A percentile compares a stretch with the other conserved stretches of the same genome.
These are phyloP conservation scores for Globisporangium spiculum DNA, from an alignment of 352 stramenopile genomes.

Conservation along the genomic window DNA sequence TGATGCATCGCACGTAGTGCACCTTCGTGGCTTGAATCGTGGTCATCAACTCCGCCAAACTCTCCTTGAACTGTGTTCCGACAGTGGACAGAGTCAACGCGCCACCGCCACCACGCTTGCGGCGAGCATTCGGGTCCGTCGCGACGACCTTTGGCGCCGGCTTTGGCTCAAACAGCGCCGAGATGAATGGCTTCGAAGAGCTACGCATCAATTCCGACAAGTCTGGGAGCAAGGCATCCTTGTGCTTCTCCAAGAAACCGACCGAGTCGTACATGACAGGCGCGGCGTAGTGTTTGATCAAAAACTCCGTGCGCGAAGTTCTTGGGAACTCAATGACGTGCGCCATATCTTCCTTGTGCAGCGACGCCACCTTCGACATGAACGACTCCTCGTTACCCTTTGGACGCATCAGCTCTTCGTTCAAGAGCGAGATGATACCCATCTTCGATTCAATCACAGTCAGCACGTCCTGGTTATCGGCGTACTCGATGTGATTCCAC, in stretches of 20 bases:
- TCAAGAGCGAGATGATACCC: slow-evolving; percentile 88
- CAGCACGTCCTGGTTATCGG: slow-evolving; percentile 89
- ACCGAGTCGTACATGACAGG: slow-evolving; percentile 92
- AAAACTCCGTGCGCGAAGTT: slow-evolving; percentile 89
- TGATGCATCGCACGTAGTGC: slow-evolving; percentile 99
- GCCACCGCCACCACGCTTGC: slow-evolving; percentile 53
- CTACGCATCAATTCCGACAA: slow-evolving; percentile 87
- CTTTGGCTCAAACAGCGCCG: slow-evolving; percentile 75
- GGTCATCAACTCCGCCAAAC: slow-evolving; percentile 92
- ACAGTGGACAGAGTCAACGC: slow-evolving; percentile 71
- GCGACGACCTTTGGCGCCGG: slow-evolving; percentile 37
- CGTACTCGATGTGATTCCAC: slow-evolving; percentile 91
- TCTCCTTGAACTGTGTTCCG: slow-evolving; percentile 93
- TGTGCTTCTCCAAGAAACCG: slow-evolving; percentile 97
- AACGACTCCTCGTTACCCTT: slow-evolving; percentile 86
- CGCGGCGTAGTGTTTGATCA: slow-evolving; percentile 95
- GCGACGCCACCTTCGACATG: slow-evolving; percentile 78
- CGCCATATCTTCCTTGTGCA: slow-evolving; percentile 84
- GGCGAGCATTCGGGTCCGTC: slow-evolving; percentile 27
- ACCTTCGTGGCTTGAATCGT: slow-evolving; percentile 94
- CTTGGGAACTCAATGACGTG: slow-evolving; percentile 83
- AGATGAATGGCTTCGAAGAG: slow-evolving; percentile 67
- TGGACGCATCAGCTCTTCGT: slow-evolving; percentile 88
- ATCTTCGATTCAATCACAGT: slow-evolving; percentile 85
- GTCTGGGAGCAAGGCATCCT: slow-evolving; percentile 93